Evolutionary conservation across 768 basidiomycete genomes (phyloP), one percentile per base, ranked within the genome.

Genomic region (Lyophyllum semitale): DNA sequence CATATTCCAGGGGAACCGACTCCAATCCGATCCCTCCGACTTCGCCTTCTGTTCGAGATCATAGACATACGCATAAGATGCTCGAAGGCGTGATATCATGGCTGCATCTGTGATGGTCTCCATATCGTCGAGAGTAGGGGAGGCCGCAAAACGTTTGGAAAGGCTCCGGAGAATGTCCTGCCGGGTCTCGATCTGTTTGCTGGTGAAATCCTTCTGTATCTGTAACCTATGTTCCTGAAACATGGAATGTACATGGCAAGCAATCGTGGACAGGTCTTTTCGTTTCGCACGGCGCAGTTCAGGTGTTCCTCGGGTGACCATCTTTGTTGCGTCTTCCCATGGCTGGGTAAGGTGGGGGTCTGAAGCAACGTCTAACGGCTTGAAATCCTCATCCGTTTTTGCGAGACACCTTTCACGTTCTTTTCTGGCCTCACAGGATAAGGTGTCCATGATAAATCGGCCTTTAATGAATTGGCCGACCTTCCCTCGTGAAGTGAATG

Each of bases 1-100:
- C 45, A 84, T 68, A 54, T 81, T 70, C 72, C 75, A 85, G 0
- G 84, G 80, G 60, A 84, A 83, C 15, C 76, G 69, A 5, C 71
- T 65, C 66, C 73, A 74, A 22, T 25, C 20, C 2, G 9, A 8
- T 1, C 44, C 44, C 1, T 20, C 29, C 2, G 38, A 51, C 1
- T 20, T 32, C 2, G 38, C 51, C 30, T 54, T 52, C 37, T 63
- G 30, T 45, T 63, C 51, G 41, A 60, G 59, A 57, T 78, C 78
- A 50, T 73, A 68, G 1, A 68, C 32, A 57, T 82, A 84, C 0
- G 81, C 82, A 51, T 74, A 82, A 22, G 82, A 82, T 8, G 82
- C 83, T 18, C 76, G 75, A 37, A 83, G 57, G 12, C 71, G 66
- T 9, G 66, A 63, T 2, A 77, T 65, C 17, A 67, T 59, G 3